Percentiles rank a stretch among this genome's conserved stretches.
phyloP scores from a whole-genome alignment of 768 basidiomycete species.

The Punctularia strigosozonata region DNA sequence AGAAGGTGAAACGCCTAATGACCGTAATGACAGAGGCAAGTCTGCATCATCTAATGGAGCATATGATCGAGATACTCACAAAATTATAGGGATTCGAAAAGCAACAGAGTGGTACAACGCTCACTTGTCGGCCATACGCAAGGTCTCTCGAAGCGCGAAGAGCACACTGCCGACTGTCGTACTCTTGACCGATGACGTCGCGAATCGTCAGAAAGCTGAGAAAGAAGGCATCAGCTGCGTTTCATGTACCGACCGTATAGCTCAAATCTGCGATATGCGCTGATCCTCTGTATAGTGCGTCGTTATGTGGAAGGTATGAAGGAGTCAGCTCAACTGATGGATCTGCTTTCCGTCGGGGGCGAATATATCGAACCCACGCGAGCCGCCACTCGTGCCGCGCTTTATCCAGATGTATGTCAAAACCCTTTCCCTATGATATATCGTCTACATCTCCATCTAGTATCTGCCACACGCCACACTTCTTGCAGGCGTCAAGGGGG shows the following conservation, averaged over 20 bases:
- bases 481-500: slow-evolving; percentile 74
- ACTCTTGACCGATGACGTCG: slow-evolving; percentile 82
- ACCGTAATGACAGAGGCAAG: slow-evolving; percentile 86
- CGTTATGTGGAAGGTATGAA: slow-evolving; percentile 74
- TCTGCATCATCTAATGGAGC: background rate
- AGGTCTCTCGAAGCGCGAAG: slow-evolving; percentile 30
- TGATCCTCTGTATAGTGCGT: slow-evolving; percentile 33
- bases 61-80: background rate
- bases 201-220: slow-evolving; percentile 69
- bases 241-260: slow-evolving; percentile 57
- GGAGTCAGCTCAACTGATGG: slow-evolving; percentile 55
- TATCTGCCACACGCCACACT: slow-evolving; percentile 67
- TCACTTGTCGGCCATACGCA: slow-evolving; percentile 47
- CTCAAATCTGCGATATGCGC: background rate
- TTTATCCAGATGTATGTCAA: slow-evolving; percentile 61
- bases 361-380: slow-evolving; percentile 54
- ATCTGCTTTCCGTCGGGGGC: slow-evolving; percentile 64
- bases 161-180: slow-evolving; percentile 49
- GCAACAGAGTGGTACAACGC: slow-evolving; percentile 83
- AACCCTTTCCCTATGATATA: background rate
- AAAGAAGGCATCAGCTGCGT: slow-evolving; percentile 44
- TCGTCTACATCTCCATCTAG: slow-evolving; percentile 24
- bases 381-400: slow-evolving; percentile 35
- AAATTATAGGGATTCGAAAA: slow-evolving; percentile 65
- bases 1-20: slow-evolving; percentile 79